These are phyloP conservation scores for Lasiodiplodia sp. DNA, from an alignment of 2,329 filamentous ascomycete genomes.

Conservation along the genomic window DNA sequence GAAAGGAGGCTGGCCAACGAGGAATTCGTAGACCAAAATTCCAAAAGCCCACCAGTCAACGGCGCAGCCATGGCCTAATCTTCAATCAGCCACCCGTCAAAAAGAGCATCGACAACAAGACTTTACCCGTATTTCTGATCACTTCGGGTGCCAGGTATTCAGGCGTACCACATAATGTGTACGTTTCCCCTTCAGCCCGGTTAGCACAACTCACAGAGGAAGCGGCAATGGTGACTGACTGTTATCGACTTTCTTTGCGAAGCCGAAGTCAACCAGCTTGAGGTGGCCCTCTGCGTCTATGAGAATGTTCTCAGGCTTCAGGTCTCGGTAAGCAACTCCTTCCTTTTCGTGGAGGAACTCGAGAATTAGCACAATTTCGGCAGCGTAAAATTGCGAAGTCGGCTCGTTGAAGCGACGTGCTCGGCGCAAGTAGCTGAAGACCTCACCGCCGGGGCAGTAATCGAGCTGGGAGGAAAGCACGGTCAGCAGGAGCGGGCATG, in stretches of 20 bases:
- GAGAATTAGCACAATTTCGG: slow-evolving; percentile 82
- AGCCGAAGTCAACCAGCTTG: slow-evolving; percentile 85
- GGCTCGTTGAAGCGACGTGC: slow-evolving; percentile 80
- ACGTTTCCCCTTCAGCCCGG: slow-evolving; percentile 67
- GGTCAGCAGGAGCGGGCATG: slow-evolving; percentile 34
- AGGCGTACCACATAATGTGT: slow-evolving; percentile 83
- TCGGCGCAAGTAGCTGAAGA: slow-evolving; percentile 82
- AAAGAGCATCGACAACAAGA: neutral
- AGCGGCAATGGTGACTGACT: slow-evolving; percentile 46
- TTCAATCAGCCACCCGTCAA: slow-evolving; percentile 33
- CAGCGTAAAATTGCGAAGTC: slow-evolving; percentile 81
- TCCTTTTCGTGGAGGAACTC: slow-evolving; percentile 82
- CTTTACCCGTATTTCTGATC: slow-evolving; percentile 76
- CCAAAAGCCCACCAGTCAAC: slow-evolving; percentile 91
- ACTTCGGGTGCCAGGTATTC: slow-evolving; percentile 87
- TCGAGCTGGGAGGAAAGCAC: slow-evolving; percentile 61
- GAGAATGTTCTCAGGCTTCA: slow-evolving; percentile 84
- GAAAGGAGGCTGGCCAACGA: slow-evolving; percentile 85
- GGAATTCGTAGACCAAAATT: slow-evolving; percentile 83
- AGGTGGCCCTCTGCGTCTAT: slow-evolving; percentile 80
- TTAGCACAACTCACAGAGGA: slow-evolving; percentile 1
- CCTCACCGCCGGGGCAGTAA: slow-evolving; percentile 83
- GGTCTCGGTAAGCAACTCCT: slow-evolving; percentile 80
- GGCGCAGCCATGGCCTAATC: slow-evolving; percentile 67
- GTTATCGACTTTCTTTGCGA: slow-evolving; percentile 78